Evolutionary conservation across 2,329 filamentous ascomycete genomes (phyloP).

Genomic region (Purpureocillium takamizusanense): DNA sequence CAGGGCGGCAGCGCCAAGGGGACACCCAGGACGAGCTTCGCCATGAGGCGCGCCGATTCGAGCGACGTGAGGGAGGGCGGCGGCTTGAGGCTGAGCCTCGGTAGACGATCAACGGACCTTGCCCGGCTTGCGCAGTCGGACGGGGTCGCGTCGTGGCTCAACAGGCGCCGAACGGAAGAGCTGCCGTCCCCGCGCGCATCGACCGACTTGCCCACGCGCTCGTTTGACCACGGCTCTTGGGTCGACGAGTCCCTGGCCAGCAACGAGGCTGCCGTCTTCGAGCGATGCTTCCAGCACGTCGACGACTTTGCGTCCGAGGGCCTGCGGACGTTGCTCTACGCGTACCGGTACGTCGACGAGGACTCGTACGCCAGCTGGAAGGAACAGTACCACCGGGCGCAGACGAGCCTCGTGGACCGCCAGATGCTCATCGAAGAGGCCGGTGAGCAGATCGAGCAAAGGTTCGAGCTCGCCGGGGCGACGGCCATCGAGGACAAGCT

Average conservation of each 20-base stretch:
- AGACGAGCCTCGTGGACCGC: constrained; percentile 73
- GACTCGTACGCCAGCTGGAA: constrained; percentile 72
- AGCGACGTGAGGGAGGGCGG: constrained; percentile 15
- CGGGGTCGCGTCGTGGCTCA: constrained; percentile 14
- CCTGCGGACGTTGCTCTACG: constrained; percentile 76
- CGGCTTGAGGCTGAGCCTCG: constrained; percentile 19
- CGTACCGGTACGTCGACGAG: constrained; percentile 68
- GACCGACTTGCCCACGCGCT: constrained; percentile 9
- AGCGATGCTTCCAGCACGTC: constrained; percentile 80
- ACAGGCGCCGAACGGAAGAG: constrained; percentile 10
- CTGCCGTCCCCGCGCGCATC: constrained; percentile 15
- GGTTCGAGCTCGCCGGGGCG: constrained; percentile 74
- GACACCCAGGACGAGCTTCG: constrained; percentile 31
- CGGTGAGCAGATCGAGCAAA: constrained; percentile 72
- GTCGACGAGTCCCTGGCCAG: constrained; percentile 52
- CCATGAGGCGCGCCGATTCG: constrained; percentile 17
- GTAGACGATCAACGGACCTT: constrained; percentile 19
- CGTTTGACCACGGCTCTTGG: constrained; percentile 22
- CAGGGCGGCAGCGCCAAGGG: constrained; percentile 18
- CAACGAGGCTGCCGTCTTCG: constrained; percentile 61
- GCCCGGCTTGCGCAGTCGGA: constrained; percentile 18
- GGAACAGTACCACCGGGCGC: constrained; percentile 66
- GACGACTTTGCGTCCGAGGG: constrained; percentile 85
- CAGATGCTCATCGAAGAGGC: constrained; percentile 72
- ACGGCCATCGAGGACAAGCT: constrained; percentile 93